Conservation (phyloP, 345 rosid genomes). For the Murraya koenigii region DNA sequence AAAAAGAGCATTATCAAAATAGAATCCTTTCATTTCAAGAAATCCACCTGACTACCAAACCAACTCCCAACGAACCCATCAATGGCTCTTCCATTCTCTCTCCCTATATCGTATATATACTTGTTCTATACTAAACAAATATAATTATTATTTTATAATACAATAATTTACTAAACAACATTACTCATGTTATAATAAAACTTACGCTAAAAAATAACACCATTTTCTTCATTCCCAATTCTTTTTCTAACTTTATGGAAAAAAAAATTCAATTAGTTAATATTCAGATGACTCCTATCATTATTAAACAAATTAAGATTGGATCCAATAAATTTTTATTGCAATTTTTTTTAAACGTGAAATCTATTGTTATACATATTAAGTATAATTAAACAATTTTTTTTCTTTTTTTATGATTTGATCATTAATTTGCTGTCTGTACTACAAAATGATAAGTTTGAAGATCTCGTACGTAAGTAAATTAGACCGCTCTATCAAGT, state of each 20-base stretch:
- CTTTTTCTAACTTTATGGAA: too few species aligned
- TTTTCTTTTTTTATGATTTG: too few species aligned
- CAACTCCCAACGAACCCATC: conserved; percentile 16
- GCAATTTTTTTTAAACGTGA: too few species aligned
- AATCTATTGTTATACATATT: too few species aligned
- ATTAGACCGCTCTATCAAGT: neutral
- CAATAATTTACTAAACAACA: neutral
- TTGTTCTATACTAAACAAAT: neutral
- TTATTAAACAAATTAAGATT: too few species aligned
- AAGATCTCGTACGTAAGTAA: neutral
- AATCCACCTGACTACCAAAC: conserved; percentile 28
- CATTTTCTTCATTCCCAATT: neutral
- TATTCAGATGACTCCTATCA: too few species aligned
- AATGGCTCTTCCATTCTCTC: neutral
- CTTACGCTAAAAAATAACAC: too few species aligned
- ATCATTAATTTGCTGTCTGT: neutral
- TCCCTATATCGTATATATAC: neutral
- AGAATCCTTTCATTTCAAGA: conserved; percentile 35
- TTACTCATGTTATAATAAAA: neutral
- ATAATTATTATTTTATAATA: too few species aligned
- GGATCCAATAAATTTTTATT: too few species aligned
- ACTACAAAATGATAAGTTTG: neutral
- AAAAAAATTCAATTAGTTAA: accelerated
- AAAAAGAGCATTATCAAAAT: neutral
- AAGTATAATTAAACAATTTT: too few species aligned